A percentile compares a stretch with the other conserved stretches of the same genome.
These are phyloP conservation scores for Seminavis robusta DNA, from an alignment of 108 stramenopile genomes.

Conservation along the genomic window DNA sequence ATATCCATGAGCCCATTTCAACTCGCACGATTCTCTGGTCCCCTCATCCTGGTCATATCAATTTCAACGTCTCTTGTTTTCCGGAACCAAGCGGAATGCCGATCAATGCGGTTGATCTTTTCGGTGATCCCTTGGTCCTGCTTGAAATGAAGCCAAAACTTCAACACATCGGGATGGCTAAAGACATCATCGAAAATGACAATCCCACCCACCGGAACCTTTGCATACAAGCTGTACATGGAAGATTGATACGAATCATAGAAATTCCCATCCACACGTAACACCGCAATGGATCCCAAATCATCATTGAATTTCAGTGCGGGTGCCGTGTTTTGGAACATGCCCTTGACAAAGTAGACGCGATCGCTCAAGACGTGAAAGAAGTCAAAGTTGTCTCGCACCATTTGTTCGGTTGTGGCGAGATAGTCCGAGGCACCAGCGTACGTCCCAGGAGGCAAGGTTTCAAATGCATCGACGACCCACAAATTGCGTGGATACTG, in stretches of 20 bases:
- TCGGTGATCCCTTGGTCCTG: not conserved
- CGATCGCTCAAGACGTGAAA: not conserved
- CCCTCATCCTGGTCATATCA: too few species aligned
- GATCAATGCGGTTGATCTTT: not conserved
- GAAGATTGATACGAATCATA: not conserved
- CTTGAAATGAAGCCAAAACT: not conserved
- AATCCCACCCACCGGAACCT: not conserved
- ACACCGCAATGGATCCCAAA: not conserved
- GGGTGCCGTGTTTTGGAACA: not conserved
- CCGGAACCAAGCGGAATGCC: too few species aligned
- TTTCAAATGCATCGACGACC: conserved; percentile 5
- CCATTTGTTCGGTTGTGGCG: not conserved
- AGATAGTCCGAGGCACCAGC: not conserved
- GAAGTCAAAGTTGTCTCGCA: not conserved
- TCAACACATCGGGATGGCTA: not conserved
- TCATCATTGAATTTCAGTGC: not conserved
- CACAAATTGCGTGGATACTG: not conserved
- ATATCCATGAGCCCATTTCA: too few species aligned
- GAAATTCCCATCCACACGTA: not conserved
- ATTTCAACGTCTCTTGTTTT: too few species aligned
- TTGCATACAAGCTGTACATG: not conserved
- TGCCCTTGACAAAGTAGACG: not conserved
- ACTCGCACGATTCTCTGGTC: too few species aligned
- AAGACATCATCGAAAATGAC: not conserved
- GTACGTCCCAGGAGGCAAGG: not conserved